Evolutionary conservation across 345 rosid species (phyloP), one percentile per base, ranked within the genome.

Genomic region (Nasturtium officinale): DNA sequence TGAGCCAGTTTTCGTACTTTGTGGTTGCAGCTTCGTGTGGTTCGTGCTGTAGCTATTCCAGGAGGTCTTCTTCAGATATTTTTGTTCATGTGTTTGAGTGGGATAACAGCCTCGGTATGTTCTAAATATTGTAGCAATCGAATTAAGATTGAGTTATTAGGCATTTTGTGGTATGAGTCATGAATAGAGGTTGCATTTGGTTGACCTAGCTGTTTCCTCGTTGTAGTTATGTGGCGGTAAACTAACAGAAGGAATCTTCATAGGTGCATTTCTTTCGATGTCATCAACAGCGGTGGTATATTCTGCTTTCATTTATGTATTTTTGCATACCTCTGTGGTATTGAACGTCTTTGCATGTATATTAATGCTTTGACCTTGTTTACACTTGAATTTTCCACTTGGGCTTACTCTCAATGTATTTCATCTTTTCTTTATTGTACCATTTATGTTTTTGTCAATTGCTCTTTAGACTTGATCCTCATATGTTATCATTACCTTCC

Each of bases 221-320:
- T 79, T 83, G 82, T 84, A 91, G 97, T 84, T 91, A 80, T 91
- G 96, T 32, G 97, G 97, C 54, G 97, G 93, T 71, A 86, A 85
- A 77, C 85, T 89, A 76, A 84, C 97, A 50, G 97, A 91, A 81
- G 97, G 97, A 57, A 82, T 91, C 57, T 91, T 91, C 78, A 94
- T 91, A 32, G 97, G 97, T 18, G 91, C 85, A 60, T 87, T 91
- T 77, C 88, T 91, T 65, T 91, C 97, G 26, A 89, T 91, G 97
- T 91, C 97, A 77, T 91, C 96, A 13, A 91, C 97, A 60, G 97
- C 97, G 23, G 97, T 91, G 96, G 97, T 91, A 86, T 82, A 66
- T 67, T 73, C 25, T 59, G 17, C 13, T 64, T 50, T 51, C 63
- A 35, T 61, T 48, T 57, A 21, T 71, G 33, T 63, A 58, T 25